Percentiles rank a stretch among this genome's conserved stretches.
Conservation (phyloP, 768 basidiomycete species). For the Lanmaoa rubissima region DNA sequence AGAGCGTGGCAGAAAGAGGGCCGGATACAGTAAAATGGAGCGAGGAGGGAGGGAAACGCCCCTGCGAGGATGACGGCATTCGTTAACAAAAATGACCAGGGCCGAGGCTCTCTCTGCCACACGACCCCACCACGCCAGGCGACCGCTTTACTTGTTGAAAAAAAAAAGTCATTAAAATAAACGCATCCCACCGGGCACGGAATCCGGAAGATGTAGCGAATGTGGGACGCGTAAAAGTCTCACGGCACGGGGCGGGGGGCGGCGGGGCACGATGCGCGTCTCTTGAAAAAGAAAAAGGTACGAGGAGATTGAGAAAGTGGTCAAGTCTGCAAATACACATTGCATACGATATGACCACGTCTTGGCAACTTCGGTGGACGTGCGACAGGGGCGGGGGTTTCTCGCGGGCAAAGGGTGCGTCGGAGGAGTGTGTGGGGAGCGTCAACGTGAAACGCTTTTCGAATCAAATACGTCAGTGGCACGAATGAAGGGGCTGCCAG, state of each 20-base stretch:
- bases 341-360: background rate
- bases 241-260: background rate
- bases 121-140: conserved; percentile 5
- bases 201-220: background rate
- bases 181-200: background rate
- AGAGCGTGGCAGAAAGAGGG: conserved; percentile 4
- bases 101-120: conserved; percentile 8
- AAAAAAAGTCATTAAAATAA: conserved; percentile 1
- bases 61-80: conserved; percentile 17
- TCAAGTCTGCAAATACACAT: conserved; percentile 6
- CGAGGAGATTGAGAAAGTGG: background rate
- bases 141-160: conserved; percentile 1
- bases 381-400: conserved; percentile 5
- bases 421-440: conserved; percentile 24
- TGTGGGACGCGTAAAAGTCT: conserved; percentile 1
- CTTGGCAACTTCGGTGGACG: background rate
- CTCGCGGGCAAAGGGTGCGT: conserved; percentile 21
- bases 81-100: conserved; percentile 2
- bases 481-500: conserved; percentile 4
- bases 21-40: conserved; percentile 14
- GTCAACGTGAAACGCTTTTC: conserved; percentile 24
- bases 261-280: background rate
- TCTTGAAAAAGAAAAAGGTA: background rate
- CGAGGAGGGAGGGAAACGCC: background rate
- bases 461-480: conserved; percentile 20